phyloP scores from a whole-genome alignment of 805 yeast species.

The Pichia deserticola region DNA sequence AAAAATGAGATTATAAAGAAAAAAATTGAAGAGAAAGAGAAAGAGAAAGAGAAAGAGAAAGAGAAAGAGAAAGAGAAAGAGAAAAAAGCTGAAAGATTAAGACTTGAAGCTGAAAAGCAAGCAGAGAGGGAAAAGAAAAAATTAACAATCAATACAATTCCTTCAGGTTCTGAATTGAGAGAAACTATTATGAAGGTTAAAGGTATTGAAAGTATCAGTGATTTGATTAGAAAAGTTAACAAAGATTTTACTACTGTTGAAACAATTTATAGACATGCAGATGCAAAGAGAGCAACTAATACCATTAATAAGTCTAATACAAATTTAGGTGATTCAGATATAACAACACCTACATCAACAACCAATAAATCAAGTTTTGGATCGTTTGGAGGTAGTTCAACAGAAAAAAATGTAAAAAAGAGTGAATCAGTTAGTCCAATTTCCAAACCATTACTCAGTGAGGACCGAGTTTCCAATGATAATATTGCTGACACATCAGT shows the following conservation, averaged over 20 bases:
- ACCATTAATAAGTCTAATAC: background rate
- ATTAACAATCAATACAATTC: conserved; percentile 31
- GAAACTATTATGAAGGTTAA: conserved; percentile 66
- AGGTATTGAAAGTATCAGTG: conserved; percentile 64
- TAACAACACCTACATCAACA: background rate
- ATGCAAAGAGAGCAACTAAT: conserved; percentile 4
- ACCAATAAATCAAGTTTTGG: background rate
- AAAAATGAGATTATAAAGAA: background rate
- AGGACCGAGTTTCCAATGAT: background rate
- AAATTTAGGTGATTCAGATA: background rate
- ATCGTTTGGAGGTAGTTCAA: background rate
- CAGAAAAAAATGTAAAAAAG: too few relatives aligned
- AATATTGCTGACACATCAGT: background rate
- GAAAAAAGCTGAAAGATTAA: conserved; percentile 6
- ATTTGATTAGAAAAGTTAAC: conserved; percentile 58
- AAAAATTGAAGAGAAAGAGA: background rate
- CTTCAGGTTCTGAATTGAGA: conserved; percentile 47
- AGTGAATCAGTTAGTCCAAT: background rate
- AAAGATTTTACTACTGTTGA: conserved; percentile 33
- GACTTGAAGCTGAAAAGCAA: conserved; percentile 4
- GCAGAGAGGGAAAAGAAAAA: background rate
- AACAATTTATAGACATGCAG: conserved; percentile 18
- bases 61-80: conserved; percentile 4
- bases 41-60: conserved; percentile 4
- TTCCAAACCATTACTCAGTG: background rate